Conservation (phyloP, 495 filamentous ascomycete genomes). For the Emericellopsis terricola region DNA sequence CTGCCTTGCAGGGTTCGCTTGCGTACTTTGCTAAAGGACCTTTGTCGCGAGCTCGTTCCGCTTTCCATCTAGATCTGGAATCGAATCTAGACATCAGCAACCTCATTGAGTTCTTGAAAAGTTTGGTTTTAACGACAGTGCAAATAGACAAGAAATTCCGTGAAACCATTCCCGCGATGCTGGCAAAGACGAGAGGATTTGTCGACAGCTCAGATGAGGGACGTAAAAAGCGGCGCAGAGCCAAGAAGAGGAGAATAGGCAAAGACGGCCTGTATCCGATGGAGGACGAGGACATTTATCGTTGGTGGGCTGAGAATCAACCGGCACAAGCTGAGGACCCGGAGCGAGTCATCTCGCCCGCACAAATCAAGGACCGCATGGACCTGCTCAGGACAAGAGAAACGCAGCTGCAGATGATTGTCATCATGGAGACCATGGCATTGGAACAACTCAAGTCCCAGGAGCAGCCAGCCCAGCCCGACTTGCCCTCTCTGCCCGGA, state of each 20-base stretch:
- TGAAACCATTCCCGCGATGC: conserved; percentile 49
- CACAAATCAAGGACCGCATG: conserved; percentile 36
- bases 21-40: conserved; percentile 97
- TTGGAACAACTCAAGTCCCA: conserved; percentile 36
- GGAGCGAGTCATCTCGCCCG: conserved; percentile 14
- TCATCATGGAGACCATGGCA: conserved; percentile 75
- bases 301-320: conserved; percentile 56
- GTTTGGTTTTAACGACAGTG: conserved; percentile 49
- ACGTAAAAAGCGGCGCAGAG: conserved; percentile 35
- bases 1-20: conserved; percentile 54
- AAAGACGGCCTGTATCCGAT: conserved; percentile 60
- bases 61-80: conserved; percentile 44
- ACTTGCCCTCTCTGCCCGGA: conserved; percentile 17
- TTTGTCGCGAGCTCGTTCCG: conserved; percentile 66
- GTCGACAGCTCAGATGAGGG: conserved; percentile 43
- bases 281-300: conserved; percentile 56
- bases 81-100: conserved; percentile 34
- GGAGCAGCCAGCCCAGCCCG: conserved; percentile 18
- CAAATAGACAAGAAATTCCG: conserved; percentile 80
- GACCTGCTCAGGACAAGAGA: conserved; percentile 54
- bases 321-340: conserved; percentile 14
- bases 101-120: conserved; percentile 49
- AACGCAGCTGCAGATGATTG: conserved; percentile 77
- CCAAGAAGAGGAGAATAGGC: conserved; percentile 51
- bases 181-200: conserved; percentile 42